Evolutionary conservation across 2,329 filamentous ascomycete genomes (phyloP).

Genomic region (Penicillium sp.): DNA sequence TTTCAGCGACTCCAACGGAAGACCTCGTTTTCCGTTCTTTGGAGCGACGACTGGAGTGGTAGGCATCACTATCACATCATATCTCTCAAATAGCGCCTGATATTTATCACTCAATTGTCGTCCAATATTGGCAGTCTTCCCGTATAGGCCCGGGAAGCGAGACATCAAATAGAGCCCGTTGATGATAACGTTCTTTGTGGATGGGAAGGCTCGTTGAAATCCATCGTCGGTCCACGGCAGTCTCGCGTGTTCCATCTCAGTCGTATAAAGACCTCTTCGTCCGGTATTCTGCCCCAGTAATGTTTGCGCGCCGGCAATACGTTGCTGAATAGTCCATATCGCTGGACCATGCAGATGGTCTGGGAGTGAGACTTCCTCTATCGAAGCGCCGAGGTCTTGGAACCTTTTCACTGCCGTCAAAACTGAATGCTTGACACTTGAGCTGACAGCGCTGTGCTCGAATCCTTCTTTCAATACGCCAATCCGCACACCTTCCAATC

Average conservation of each 20-base stretch:
- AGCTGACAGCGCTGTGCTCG: constrained; percentile 43
- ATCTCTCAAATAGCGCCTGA: constrained; percentile 44
- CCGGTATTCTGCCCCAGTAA: constrained; percentile 50
- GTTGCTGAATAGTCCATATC: constrained; percentile 52
- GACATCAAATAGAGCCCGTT: constrained; percentile 46
- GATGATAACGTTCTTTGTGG: constrained; percentile 51
- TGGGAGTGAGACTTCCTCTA: constrained; percentile 58
- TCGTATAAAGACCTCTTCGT: constrained; percentile 54
- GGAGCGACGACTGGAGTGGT: constrained; percentile 36
- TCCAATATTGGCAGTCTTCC: constrained; percentile 47
- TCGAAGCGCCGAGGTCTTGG: constrained; percentile 51
- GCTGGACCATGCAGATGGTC: constrained; percentile 49
- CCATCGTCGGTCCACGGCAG: constrained; percentile 52
- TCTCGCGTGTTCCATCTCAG: constrained; percentile 55
- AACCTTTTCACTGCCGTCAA: constrained; percentile 49
- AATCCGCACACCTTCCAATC: constrained; percentile 36
- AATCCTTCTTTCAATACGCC: constrained; percentile 54
- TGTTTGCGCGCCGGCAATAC: constrained; percentile 50
- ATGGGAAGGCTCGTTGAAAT: constrained; percentile 53
- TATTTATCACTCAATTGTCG: constrained; percentile 46
- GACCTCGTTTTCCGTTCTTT: constrained; percentile 28
- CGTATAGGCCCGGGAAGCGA: constrained; percentile 46
- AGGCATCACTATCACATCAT: constrained; percentile 50
- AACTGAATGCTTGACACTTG: constrained; percentile 48
- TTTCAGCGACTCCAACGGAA: constrained; percentile 31